A percentile compares a stretch with the other conserved stretches of the same genome.
phyloP scores from a whole-genome alignment of 768 basidiomycete species.

The Tricholoma bakamatsutake region DNA sequence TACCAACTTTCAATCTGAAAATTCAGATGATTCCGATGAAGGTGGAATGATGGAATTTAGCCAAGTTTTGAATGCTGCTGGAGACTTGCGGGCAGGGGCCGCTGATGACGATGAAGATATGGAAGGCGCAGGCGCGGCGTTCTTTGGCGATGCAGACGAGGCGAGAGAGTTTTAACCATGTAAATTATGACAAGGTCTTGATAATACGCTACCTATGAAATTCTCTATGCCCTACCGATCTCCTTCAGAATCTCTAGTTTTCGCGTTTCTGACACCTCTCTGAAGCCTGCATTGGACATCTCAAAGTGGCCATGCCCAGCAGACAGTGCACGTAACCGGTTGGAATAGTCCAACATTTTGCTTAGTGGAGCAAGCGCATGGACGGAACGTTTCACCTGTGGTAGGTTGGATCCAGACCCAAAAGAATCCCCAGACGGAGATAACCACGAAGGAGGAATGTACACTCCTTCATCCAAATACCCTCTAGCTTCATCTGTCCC shows the following conservation, averaged over 20 bases:
- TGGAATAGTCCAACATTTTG: constrained; percentile 76
- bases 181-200: not conserved
- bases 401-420: constrained; percentile 21
- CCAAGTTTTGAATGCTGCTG: constrained; percentile 57
- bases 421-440: constrained; percentile 57
- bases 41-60: constrained; percentile 72
- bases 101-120: constrained; percentile 72
- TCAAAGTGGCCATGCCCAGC: constrained; percentile 82
- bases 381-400: constrained; percentile 56
- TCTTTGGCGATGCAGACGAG: constrained; percentile 85
- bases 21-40: constrained; percentile 30
- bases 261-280: constrained; percentile 52
- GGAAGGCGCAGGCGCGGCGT: constrained; percentile 60
- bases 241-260: constrained; percentile 71
- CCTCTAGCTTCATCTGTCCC: constrained; percentile 34
- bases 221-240: constrained; percentile 61
- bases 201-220: constrained; percentile 8
- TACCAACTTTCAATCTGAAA: constrained; percentile 19
- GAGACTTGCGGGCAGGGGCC: constrained; percentile 51
- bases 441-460: constrained; percentile 69
- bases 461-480: constrained; percentile 59
- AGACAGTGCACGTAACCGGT: constrained; percentile 69
- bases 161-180: constrained; percentile 44
- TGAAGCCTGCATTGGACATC: constrained; percentile 75
- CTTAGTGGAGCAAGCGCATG: constrained; percentile 73